Evolutionary conservation across 139 green algal species (phyloP), one percentile per base, ranked within the genome.

Genomic region (Diplosphaera chodatii): DNA sequence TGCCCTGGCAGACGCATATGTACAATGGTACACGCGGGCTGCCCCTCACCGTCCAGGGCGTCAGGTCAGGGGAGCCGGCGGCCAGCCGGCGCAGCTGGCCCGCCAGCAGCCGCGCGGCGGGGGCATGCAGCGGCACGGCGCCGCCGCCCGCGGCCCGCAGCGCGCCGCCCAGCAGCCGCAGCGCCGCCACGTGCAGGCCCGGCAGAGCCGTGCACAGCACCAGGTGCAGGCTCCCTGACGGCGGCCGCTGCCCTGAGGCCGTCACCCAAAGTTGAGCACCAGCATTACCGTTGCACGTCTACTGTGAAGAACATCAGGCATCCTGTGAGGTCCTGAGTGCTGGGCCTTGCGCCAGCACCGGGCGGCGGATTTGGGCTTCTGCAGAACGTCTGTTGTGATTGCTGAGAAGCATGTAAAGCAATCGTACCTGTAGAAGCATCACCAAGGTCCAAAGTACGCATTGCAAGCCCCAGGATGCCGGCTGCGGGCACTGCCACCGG

Each of bases 371-470:
- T 10, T 48, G 37, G 37, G 10, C 8, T 63, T 28, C 55, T 28
- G 23, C 55, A 30, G 22, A 63, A 6, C 22, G 10, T 5, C 22
- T 63, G 55, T n/a, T 5, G 55, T 5, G 22, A 22, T 4, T 15
- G 55, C 8, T 28, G 15, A 63, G 55, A 4, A 22, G 8, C 55
- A 30, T 28, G 22, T 63, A 16, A 28, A 63, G 6, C 22, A 8
- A 27, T 3, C 1, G 2, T 31, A 32, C 20, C 40, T 30, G 30
- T 27, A 31, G 25, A 25, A 20, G 8, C 37, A 56, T 79, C 66
- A 33, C 89, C 84, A 56, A 82, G 55, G 40, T 56, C 68, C 18
- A 85, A 40, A 41, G 89, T 55, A 10, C 84, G 69, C 29, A 71
- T 72, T 21, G 55, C 63, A 59, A 85, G 72, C 71, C 78, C 67